Conservation (phyloP, 1,284 basidiomycete genomes). For the Fistulina hepatica region DNA sequence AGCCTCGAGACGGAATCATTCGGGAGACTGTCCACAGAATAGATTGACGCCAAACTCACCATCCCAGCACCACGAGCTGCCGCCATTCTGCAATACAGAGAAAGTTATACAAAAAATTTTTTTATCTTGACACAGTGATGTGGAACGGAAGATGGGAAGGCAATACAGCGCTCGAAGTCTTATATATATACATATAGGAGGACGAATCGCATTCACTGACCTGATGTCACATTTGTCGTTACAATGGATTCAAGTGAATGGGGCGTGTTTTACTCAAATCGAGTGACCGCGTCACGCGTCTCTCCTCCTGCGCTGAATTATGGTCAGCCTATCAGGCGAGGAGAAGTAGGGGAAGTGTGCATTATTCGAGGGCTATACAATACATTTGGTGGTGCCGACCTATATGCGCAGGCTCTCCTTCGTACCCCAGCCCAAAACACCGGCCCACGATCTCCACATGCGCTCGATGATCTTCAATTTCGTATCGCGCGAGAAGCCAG, state of each 20-base stretch:
- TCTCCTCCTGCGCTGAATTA: no score
- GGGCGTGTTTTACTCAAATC: no score
- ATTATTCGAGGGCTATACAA: no score
- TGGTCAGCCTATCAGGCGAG: no score
- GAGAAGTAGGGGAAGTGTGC: no score
- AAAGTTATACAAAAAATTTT: no score
- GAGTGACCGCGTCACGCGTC: no score
- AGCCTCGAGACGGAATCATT: neutral
- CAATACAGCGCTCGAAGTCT: no score
- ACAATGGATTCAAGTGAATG: no score
- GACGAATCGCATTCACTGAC: no score
- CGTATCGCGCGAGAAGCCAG: conserved; percentile 50
- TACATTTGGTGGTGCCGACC: neutral
- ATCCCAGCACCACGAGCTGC: conserved; percentile 1
- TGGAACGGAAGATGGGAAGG: neutral
- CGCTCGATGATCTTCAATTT: conserved; percentile 73
- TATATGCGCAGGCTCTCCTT: neutral
- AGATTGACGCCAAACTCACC: neutral
- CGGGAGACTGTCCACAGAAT: neutral
- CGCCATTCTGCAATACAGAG: neutral
- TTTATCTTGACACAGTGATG: neutral
- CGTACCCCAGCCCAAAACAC: conserved; percentile 41
- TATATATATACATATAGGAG: no score
- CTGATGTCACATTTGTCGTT: no score
- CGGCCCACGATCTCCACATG: conserved; percentile 88